A percentile compares a stretch with the other conserved stretches of the same genome.
These are phyloP conservation scores for Tuber magnatum DNA, from an alignment of 495 filamentous ascomycete genomes.

Conservation along the genomic window DNA sequence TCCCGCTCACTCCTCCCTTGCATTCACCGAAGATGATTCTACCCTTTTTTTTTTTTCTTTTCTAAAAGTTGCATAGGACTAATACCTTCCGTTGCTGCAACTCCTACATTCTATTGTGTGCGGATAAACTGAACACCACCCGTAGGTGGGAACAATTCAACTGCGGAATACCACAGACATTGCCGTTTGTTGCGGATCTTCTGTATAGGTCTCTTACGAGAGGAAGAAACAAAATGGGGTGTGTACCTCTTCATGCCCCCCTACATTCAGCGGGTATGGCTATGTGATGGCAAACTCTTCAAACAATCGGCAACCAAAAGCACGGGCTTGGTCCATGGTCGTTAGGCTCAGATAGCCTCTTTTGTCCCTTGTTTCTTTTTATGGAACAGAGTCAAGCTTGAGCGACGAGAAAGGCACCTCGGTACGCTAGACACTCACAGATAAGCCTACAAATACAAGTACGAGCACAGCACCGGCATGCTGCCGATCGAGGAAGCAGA, in stretches of 20 bases:
- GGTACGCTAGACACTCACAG: slow-evolving; percentile 20
- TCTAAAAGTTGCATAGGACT: slow-evolving; percentile 27
- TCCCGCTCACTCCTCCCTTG: neutral
- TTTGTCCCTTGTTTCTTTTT: slow-evolving; percentile 36
- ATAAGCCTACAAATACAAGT: slow-evolving; percentile 26
- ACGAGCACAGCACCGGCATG: slow-evolving; percentile 2
- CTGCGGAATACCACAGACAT: slow-evolving; percentile 36
- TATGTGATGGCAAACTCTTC: neutral
- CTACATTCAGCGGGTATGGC: neutral
- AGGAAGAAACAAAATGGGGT: slow-evolving; percentile 22
- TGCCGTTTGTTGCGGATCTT: slow-evolving; percentile 26
- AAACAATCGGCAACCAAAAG: slow-evolving; percentile 19
- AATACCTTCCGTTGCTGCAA: slow-evolving; percentile 15
- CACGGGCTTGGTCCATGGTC: slow-evolving; percentile 30
- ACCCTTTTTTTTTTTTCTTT: neutral
- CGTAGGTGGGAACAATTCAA: slow-evolving; percentile 24
- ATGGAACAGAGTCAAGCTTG: slow-evolving; percentile 28
- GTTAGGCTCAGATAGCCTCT: slow-evolving; percentile 26
- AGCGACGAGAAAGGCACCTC: slow-evolving; percentile 7
- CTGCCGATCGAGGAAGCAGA: neutral
- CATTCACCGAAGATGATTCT: slow-evolving; percentile 2
- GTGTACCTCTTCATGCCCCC: slow-evolving; percentile 5
- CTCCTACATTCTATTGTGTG: slow-evolving; percentile 12
- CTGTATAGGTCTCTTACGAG: slow-evolving; percentile 16
- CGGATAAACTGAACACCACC: slow-evolving; percentile 24